Base-by-base conservation (phyloP, 148 eudicot species). In the Amaranthus cruentus region DNA sequence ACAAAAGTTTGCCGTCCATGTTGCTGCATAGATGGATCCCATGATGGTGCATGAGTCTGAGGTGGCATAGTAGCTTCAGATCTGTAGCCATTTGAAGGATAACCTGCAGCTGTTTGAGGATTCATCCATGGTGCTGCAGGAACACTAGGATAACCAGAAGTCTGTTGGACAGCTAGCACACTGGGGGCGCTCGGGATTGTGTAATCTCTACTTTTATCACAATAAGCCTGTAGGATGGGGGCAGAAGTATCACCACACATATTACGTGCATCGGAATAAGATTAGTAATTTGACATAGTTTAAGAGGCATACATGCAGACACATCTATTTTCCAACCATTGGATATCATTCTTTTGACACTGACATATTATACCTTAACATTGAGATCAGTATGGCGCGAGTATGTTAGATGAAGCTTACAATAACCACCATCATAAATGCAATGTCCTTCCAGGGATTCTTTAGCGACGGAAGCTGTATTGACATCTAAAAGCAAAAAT, bases 381-480 rank as follows among this genome's bases (percentile, higher is more conserved):
- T 84, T 91, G 84, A 91, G 97, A 87, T 91, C 93, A 91, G 93
- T 91, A 86, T 91, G 91, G 78, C 90, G 97, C 86, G 97, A 91
- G 84, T 91, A 89, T 83, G 97, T 83, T 82, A 91, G 91, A 84
- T 89, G 97, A 87, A 91, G 97, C 93, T 91, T 91, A 86, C 97
- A 91, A 84, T 86, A 91, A 85, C 97, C 97, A 83, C 93, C 97
- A 87, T 91, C 97, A 83, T 91, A 91, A 73, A 91, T 91, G 90
- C 91, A 86, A 76, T 91, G 97, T 63, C 97, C 97, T 82, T 91
- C 97, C 69, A 91, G 69, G 71, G 94, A 81, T 28, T 85, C 88
- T 73, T 91, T 91, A 46, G 94, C 93, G 79, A 78, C 87, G 43
- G 85, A 81, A 57, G 97, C 97, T 28, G 88, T 89, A 59, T 78